Base-by-base conservation (phyloP, 805 yeast genomes). In the Lipomyces chichibuensis region DNA sequence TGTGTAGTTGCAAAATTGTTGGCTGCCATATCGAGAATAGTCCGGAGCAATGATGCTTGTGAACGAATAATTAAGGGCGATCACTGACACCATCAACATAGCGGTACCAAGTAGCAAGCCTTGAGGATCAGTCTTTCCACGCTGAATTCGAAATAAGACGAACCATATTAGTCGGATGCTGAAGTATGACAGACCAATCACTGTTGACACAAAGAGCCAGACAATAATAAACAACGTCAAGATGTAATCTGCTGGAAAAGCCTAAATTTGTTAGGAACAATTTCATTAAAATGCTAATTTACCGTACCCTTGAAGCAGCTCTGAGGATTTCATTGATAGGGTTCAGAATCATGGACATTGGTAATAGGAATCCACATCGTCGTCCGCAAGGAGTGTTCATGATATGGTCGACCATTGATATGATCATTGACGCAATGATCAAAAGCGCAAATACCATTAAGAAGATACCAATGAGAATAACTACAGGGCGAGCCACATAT, bases 81-180 rank as follows among this genome's bases (percentile, higher is more conserved):
- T 57, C n/a, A 70, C 69, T 2, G 68, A n/a, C 9, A 70, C 66
- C 71, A 69, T 69, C 25, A 70, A 59, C 69, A 69, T 64, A 14
- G 67, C 65, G 1, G 72, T 67, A 5, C 69, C 72, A 17, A 69
- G 62, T 6, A 70, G 54, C 20, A 70, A 62, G 14, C 65, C 73
- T 27, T 70, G 73, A 8, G 73, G 73, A 35, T 64, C 69, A 29
- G 72, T 70, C 59, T 65, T 64, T 9, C 73, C 70, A 14, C 69
- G 64, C 55, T 64, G 72, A 25, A 70, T 69, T 20, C 71, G 59
- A 66, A 69, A 70, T 53, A 70, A 60, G 25, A 64, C 70, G 27
- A 69, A 63, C 69, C 72, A 70, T n/a, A 69, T 39, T 5, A 69
- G 43, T 2, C 73, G 71, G 32, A 70, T 70, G 57, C 72, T 67